phyloP scores from a whole-genome alignment of 139 green algal species.

The Volvox africanus region DNA sequence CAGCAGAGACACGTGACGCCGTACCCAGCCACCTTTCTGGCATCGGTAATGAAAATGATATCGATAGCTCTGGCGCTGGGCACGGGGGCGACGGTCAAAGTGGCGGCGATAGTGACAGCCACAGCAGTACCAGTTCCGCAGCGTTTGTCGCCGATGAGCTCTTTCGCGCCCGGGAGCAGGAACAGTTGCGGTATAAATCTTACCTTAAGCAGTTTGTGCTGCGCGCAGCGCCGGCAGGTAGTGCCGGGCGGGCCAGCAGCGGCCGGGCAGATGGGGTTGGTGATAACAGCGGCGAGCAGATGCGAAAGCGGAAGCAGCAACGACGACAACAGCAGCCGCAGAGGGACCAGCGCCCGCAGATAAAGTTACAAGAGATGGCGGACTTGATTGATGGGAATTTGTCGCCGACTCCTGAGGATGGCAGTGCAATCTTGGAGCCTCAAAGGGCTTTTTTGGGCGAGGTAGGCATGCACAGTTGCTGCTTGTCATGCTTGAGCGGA shows the following conservation, averaged over 20 bases:
- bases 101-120: not conserved
- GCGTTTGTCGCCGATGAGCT: not conserved
- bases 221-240: not conserved
- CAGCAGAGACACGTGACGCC: not conserved
- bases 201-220: conserved; percentile 10
- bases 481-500: no score
- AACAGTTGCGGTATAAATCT: not conserved
- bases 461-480: not conserved
- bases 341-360: not conserved
- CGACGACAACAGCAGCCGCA: not conserved
- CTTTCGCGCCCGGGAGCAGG: not conserved
- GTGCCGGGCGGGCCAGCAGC: not conserved
- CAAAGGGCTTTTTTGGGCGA: not conserved
- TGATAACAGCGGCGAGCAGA: not conserved
- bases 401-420: no score
- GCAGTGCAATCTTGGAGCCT: not conserved
- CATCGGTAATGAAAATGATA: not conserved
- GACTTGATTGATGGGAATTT: no score
- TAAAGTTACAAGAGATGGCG: no score
- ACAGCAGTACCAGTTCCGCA: no score
- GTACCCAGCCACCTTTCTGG: no score
- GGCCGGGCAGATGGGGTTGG: not conserved
- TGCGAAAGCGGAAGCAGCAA: not conserved
- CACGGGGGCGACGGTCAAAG: not conserved
- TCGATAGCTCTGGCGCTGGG: not conserved